Base-by-base conservation (phyloP, 768 basidiomycete genomes). In the Rhodotorula toruloides region DNA sequence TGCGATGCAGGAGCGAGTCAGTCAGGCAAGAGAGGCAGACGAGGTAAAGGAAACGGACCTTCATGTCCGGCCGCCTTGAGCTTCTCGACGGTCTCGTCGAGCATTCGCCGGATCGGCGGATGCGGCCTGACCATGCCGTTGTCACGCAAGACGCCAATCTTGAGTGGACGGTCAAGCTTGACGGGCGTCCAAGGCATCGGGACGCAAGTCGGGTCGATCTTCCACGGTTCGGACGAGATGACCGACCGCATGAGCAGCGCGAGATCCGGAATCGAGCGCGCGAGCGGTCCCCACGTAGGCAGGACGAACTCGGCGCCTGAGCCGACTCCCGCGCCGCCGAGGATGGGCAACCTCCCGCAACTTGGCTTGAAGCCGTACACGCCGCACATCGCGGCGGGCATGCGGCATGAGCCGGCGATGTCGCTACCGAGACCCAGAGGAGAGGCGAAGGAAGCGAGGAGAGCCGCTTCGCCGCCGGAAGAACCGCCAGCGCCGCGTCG, bases 351-450 rank as follows among this genome's bases (percentile, higher is more conserved):
- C 2, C 63, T 46, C 3, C 57, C 34, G 5, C 53, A 29, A 0
- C 56, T 62, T 7, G 72, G 69, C 10, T 67, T 60, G 8, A 73
- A 40, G 10, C 36, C 42, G 76, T 85, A 87, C 4, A 86, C 76
- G 1, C 86, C 87, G 48, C 84, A 85, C 71, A 85, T 86, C 64
- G 86, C 83, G 3, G 86, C 82, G 7, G 87, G 87, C 16, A 82
- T 81, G 27, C 87, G 81, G 47, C 88, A 82, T 39, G 84, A 85
- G 4, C 87, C 87, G 17, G 83, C 42, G 53, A 50, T 63, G 58
- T 40, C 64, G 47, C 39, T 27, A 55, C 75, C 29, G 36, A 74
- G 50, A 21, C 75, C 75, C 3, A 76, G 42, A 1, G 58, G 61
- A 11, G 68, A 67, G n/a, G 74, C 76, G 36, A 54, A 42, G 37